Percentiles rank a stretch among this genome's conserved stretches.
Evolutionary conservation across 305 asterid genomes (phyloP).

Genomic region (Fraxinus albicans): DNA sequence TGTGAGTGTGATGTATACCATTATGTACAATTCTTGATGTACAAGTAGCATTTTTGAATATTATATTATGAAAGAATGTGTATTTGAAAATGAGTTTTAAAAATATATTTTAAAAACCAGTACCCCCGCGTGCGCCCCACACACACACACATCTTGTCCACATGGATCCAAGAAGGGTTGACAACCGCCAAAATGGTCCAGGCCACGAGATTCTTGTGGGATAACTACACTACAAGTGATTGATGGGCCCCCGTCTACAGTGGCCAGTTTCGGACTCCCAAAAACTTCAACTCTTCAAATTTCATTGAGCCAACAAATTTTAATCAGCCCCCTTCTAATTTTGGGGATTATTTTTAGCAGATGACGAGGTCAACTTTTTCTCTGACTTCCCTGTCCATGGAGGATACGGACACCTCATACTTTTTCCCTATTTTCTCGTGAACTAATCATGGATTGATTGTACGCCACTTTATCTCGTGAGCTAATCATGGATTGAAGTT

Average conservation of each 20-base stretch:
- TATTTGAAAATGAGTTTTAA: too few relatives aligned
- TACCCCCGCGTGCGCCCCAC: too few relatives aligned
- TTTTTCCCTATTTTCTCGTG: neutral
- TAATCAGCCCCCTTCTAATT: neutral
- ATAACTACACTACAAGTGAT: neutral
- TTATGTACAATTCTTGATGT: too few relatives aligned
- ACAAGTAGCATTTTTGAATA: too few relatives aligned
- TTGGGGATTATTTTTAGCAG: slow-evolving; percentile 8
- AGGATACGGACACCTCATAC: neutral
- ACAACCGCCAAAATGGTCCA: slow-evolving; percentile 61
- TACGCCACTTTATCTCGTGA: neutral
- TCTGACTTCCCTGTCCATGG: neutral
- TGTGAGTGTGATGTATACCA: too few relatives aligned
- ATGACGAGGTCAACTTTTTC: slow-evolving; percentile 14
- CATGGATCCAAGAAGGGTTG: slow-evolving; percentile 23
- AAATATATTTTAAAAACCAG: neutral
- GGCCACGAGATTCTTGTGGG: slow-evolving; percentile 55
- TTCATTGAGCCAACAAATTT: neutral
- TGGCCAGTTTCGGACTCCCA: slow-evolving; percentile 22
- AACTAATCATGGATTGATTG: neutral
- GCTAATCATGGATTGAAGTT: too few relatives aligned
- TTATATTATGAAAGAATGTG: too few relatives aligned
- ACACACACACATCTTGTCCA: neutral
- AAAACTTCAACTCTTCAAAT: neutral
- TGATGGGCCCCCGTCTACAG: slow-evolving; percentile 20